Evolutionary conservation across 2,329 filamentous ascomycete species (phyloP).

Genomic region (Calonectria crousiana): DNA sequence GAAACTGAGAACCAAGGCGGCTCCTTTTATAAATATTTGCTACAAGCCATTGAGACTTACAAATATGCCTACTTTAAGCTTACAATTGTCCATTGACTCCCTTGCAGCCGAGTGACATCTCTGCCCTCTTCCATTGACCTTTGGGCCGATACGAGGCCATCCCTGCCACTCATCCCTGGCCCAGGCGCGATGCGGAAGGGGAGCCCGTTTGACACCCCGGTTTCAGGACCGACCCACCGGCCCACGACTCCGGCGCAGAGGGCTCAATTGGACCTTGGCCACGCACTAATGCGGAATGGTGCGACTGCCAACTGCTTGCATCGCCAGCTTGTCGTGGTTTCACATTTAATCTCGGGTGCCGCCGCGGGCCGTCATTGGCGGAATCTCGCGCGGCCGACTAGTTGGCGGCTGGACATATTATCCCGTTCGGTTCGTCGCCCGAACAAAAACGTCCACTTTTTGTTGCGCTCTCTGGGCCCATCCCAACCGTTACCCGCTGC

Average conservation of each 20-base stretch:
- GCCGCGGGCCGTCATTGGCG: background rate
- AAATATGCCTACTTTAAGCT: background rate
- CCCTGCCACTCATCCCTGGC: background rate
- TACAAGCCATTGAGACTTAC: background rate
- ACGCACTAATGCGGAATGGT: conserved; percentile 7
- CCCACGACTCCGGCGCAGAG: background rate
- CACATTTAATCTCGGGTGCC: conserved; percentile 2
- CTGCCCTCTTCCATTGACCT: background rate
- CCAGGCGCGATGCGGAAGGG: conserved; percentile 1
- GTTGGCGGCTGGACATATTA: background rate
- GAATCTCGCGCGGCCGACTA: background rate
- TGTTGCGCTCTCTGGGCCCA: background rate
- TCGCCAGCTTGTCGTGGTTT: background rate
- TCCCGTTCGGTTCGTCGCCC: background rate
- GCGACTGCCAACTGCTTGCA: background rate
- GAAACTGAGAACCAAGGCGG: background rate
- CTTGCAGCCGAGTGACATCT: background rate
- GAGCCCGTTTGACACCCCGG: background rate
- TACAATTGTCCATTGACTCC: background rate
- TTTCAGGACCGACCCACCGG: conserved; percentile 14
- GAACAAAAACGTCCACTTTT: background rate
- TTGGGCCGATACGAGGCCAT: conserved; percentile 4
- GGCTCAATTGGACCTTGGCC: background rate
- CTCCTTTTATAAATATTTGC: background rate
- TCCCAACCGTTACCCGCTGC: background rate